Evolutionary conservation across 2,329 filamentous ascomycete genomes (phyloP).

Genomic region (Chaetomium sp.): DNA sequence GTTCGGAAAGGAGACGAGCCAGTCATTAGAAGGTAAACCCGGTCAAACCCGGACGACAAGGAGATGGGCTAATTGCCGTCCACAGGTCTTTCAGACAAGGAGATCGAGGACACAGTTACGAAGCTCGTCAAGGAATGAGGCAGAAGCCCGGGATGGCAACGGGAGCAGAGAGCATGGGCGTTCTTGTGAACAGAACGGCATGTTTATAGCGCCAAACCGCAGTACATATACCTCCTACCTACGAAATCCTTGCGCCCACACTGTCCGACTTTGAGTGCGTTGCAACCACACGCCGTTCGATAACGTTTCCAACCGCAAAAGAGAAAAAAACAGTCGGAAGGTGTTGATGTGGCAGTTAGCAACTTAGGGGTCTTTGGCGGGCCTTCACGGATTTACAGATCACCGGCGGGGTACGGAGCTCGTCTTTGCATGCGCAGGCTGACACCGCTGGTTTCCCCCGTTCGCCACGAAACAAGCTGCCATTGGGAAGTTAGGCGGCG

Average conservation of each 20-base stretch:
- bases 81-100: slow-evolving; percentile 58
- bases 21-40: slow-evolving; percentile 54
- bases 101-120: slow-evolving; percentile 62
- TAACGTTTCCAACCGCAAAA: not conserved
- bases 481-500: not conserved
- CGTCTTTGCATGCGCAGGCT: not conserved
- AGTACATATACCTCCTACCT: slow-evolving; percentile 25
- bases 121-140: slow-evolving; percentile 53
- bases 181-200: slow-evolving; percentile 5
- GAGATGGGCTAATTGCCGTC: slow-evolving; percentile 19
- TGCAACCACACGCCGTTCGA: not conserved
- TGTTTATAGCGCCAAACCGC: slow-evolving; percentile 27
- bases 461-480: not conserved
- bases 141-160: slow-evolving; percentile 21
- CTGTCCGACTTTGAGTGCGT: not conserved
- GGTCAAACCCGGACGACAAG: not conserved
- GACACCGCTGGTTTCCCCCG: not conserved
- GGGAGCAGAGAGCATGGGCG: not conserved
- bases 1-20: slow-evolving; percentile 59
- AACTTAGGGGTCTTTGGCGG: not conserved
- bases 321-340: not conserved
- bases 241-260: not conserved
- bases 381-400: not conserved
- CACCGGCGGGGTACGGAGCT: not conserved
- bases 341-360: not conserved